These are phyloP conservation scores for Penicillium riverlandense DNA, from an alignment of 495 filamentous ascomycete species.

Conservation along the genomic window DNA sequence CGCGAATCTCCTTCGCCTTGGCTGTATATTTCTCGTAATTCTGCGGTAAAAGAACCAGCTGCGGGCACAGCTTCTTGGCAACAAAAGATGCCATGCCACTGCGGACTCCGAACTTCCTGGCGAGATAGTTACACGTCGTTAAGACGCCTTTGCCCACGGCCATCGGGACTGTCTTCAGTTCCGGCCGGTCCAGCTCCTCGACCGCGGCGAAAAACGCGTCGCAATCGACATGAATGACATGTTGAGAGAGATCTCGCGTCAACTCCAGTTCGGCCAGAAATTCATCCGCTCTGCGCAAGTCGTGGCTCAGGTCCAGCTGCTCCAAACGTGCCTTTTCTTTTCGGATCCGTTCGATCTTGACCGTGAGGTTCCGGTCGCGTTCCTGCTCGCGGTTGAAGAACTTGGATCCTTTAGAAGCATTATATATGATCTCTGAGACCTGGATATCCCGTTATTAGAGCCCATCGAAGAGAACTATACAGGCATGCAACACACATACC, in stretches of 20 bases:
- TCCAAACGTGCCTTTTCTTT: constrained; percentile 71
- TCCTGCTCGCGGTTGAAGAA: constrained; percentile 90
- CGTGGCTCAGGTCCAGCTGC: constrained; percentile 61
- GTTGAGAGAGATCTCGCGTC: constrained; percentile 73
- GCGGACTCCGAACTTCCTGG: constrained; percentile 81
- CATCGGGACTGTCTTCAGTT: constrained; percentile 84
- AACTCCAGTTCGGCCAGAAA: constrained; percentile 73
- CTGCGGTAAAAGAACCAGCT: constrained; percentile 72
- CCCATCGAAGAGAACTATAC: not conserved
- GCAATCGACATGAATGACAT: constrained; percentile 89
- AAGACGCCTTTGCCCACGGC: constrained; percentile 89
- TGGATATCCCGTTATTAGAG: constrained; percentile 11
- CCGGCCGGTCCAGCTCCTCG: constrained; percentile 84
- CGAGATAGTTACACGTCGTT: constrained; percentile 92
- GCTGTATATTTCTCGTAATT: constrained; percentile 89
- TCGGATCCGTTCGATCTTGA: constrained; percentile 78
- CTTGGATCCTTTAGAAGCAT: constrained; percentile 92
- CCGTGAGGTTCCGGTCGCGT: constrained; percentile 73
- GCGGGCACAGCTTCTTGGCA: constrained; percentile 86
- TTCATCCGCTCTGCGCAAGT: constrained; percentile 72
- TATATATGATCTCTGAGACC: constrained; percentile 96
- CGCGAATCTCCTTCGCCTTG: constrained; percentile 84
- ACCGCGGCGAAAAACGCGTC: constrained; percentile 98
- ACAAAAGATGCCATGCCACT: constrained; percentile 96
- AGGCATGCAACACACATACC: constrained; percentile 27